Percentiles rank a stretch among this genome's conserved stretches.
phyloP scores from a whole-genome alignment of 306 rosid species.

The Abrus pulchellus region DNA sequence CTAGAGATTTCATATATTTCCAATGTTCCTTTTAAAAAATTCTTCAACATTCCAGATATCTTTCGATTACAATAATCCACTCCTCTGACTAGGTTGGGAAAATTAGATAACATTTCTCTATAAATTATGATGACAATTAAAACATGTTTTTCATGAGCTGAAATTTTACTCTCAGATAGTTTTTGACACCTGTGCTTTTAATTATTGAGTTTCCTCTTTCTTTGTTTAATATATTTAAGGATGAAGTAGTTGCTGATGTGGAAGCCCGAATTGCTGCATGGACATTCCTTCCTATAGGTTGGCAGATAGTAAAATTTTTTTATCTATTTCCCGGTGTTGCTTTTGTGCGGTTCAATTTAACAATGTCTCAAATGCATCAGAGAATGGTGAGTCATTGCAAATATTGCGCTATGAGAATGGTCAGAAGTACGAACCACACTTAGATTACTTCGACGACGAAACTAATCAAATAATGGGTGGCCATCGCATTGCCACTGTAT shows the following conservation, averaged over 20 bases:
- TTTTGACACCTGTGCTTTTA: conserved; percentile 21
- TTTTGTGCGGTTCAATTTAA: conserved; percentile 22
- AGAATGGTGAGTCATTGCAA: conserved; percentile 92
- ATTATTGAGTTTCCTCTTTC: conserved; percentile 42
- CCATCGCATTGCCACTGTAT: conserved; percentile 89
- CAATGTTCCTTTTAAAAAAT: too few species aligned
- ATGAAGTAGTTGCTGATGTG: conserved; percentile 69
- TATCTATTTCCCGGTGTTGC: conserved; percentile 12
- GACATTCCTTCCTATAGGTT: conserved; percentile 94
- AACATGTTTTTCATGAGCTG: conserved; percentile 1
- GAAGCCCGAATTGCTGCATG: conserved; percentile 87
- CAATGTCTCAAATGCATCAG: conserved; percentile 54
- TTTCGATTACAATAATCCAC: neutral
- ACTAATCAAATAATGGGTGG: conserved; percentile 82
- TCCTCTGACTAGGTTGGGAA: conserved; percentile 13
- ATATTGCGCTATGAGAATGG: conserved; percentile 85
- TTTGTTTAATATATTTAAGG: conserved; percentile 62
- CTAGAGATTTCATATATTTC: too few species aligned
- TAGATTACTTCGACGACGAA: conserved; percentile 86
- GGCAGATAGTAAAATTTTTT: conserved; percentile 24
- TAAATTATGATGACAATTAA: conserved; percentile 16
- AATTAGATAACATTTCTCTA: conserved; percentile 10
- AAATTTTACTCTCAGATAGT: conserved; percentile 18
- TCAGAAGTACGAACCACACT: conserved; percentile 94
- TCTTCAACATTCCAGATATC: too few species aligned